phyloP scores from a whole-genome alignment of 2,329 filamentous ascomycete genomes.

The Cercospora sp. region DNA sequence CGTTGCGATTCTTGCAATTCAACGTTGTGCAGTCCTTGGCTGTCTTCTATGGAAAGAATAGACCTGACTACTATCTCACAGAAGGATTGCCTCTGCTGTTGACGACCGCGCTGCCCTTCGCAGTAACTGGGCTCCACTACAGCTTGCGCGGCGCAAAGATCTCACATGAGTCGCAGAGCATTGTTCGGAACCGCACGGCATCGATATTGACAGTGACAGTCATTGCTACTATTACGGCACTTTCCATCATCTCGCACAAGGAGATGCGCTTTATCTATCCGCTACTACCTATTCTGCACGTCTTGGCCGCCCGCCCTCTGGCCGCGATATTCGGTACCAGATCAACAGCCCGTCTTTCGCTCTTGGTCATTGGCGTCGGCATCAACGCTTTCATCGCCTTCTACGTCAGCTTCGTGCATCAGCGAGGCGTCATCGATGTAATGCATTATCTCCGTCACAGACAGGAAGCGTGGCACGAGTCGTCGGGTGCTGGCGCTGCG shows the following conservation, averaged over 20 bases:
- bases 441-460: constrained; percentile 72
- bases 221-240: constrained; percentile 59
- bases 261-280: constrained; percentile 97
- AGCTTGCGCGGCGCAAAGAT: constrained; percentile 4
- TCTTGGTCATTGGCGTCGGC: constrained; percentile 57
- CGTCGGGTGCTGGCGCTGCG: constrained; percentile 3
- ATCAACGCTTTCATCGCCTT: constrained; percentile 69
- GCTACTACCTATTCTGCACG: constrained; percentile 79
- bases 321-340: constrained; percentile 61
- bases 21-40: constrained; percentile 86
- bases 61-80: constrained; percentile 88
- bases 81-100: constrained; percentile 87
- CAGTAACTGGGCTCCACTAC: constrained; percentile 63
- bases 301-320: constrained; percentile 70
- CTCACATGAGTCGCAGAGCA: background rate
- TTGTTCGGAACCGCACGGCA: constrained; percentile 21
- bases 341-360: constrained; percentile 48
- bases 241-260: constrained; percentile 88
- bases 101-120: constrained; percentile 79
- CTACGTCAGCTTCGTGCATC: constrained; percentile 76
- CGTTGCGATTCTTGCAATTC: constrained; percentile 83
- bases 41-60: constrained; percentile 87
- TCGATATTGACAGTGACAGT: constrained; percentile 58
- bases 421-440: constrained; percentile 74
- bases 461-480: constrained; percentile 30